Evolutionary conservation across 2,329 filamentous ascomycete species (phyloP).

Genomic region (Microdochium trichocladiopsis): DNA sequence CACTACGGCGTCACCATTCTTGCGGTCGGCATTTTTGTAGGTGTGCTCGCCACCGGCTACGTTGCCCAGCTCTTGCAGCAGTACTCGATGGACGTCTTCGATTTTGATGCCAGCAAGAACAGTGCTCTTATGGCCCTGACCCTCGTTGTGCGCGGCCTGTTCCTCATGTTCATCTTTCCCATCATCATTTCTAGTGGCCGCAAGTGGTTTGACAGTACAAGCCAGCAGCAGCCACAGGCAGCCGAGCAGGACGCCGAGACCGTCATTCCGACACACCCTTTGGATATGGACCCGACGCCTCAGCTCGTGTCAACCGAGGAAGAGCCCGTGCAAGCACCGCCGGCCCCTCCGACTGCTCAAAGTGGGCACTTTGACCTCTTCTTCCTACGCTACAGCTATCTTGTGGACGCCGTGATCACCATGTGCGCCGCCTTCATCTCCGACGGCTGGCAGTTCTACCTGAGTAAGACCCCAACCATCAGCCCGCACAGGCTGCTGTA

Average conservation of each 20-base stretch:
- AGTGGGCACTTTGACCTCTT: constrained; percentile 15
- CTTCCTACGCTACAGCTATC: constrained; percentile 13
- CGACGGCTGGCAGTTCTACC: constrained; percentile 15
- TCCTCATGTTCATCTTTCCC: constrained; percentile 17
- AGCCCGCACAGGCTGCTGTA: too few relatives aligned
- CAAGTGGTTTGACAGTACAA: constrained; percentile 6
- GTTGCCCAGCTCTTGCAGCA: constrained; percentile 14
- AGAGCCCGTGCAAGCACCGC: constrained; percentile 10
- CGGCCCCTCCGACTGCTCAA: constrained; percentile 6
- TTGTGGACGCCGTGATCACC: constrained; percentile 13
- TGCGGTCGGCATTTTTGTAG: constrained; percentile 12
- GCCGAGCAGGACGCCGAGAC: constrained; percentile 3
- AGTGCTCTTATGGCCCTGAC: constrained; percentile 12
- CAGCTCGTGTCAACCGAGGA: constrained; percentile 3
- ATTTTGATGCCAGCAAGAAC: constrained; percentile 12
- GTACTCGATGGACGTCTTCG: constrained; percentile 14
- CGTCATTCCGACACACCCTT: constrained; percentile 9
- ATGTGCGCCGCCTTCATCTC: constrained; percentile 11
- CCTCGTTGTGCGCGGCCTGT: constrained; percentile 11
- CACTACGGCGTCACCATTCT: constrained; percentile 13
- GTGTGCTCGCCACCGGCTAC: constrained; percentile 14
- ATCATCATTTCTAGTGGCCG: constrained; percentile 13
- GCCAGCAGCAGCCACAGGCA: neutral
- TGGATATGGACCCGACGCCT: constrained; percentile 10
- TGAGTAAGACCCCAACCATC: constrained; percentile 8